Conservation (phyloP, 2,329 filamentous ascomycete genomes). For the Neopestalotiopsis sp. region DNA sequence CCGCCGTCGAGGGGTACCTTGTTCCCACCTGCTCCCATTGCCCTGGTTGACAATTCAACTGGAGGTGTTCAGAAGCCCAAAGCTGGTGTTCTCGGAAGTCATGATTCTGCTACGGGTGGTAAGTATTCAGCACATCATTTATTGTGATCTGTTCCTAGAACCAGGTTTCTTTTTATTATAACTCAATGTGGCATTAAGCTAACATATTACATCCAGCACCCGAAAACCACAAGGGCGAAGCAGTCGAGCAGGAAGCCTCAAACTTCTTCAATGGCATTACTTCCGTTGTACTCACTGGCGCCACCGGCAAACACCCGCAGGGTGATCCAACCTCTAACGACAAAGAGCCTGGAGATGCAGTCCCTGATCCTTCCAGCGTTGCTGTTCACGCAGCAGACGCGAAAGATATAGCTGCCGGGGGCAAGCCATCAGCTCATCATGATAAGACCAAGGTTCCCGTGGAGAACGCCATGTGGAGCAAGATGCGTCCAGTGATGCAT, state of each 20-base stretch:
- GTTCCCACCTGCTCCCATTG: conserved; percentile 79
- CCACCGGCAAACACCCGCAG: conserved; percentile 77
- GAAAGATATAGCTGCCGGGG: conserved; percentile 50
- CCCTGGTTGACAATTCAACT: conserved; percentile 71
- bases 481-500: conserved; percentile 76
- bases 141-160: no score
- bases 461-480: conserved; percentile 76
- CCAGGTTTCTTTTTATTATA: no score
- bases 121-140: no score
- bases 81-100: conserved; percentile 75
- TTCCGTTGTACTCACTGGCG: conserved; percentile 74
- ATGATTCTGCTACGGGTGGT: conserved; percentile 74
- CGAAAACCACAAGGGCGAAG: conserved; percentile 83
- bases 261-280: conserved; percentile 80
- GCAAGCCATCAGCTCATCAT: conserved; percentile 53
- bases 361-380: conserved; percentile 42
- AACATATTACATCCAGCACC: conserved; percentile 53
- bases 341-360: conserved; percentile 29
- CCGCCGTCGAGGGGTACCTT: conserved; percentile 65
- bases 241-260: conserved; percentile 80
- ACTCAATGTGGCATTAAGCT: no score
- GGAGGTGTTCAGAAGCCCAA: conserved; percentile 80
- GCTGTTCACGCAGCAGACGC: conserved; percentile 45
- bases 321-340: conserved; percentile 54
- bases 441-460: conserved; percentile 83